A percentile compares a stretch with the other conserved stretches of the same genome.
phyloP scores from a whole-genome alignment of 352 stramenopile species.

The Pythium folliculosum region DNA sequence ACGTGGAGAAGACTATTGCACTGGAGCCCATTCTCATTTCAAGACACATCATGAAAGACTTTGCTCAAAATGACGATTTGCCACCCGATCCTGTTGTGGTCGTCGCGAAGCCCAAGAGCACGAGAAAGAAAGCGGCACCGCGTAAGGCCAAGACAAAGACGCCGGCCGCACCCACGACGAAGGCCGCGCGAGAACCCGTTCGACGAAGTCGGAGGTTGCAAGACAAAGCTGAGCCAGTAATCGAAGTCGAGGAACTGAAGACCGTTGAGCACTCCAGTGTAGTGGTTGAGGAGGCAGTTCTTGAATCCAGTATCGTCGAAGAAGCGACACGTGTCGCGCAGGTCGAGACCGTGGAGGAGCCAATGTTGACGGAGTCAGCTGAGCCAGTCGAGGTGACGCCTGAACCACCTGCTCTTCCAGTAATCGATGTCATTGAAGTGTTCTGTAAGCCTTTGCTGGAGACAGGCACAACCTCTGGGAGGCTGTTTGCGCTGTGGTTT shows the following conservation, averaged over 20 bases:
- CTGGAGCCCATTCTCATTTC: background rate
- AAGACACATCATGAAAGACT: constrained; percentile 11
- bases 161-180: background rate
- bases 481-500: constrained; percentile 31
- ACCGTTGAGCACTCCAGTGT: background rate
- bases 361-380: background rate
- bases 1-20: background rate
- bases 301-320: background rate
- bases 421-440: constrained; percentile 12
- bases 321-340: no score
- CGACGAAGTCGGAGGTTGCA: constrained; percentile 16
- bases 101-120: background rate
- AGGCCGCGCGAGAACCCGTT: background rate
- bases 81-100: background rate
- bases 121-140: background rate
- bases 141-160: background rate
- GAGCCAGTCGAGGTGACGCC: background rate
- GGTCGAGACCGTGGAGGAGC: background rate
- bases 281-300: no score
- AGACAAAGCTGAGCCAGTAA: background rate
- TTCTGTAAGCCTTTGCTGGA: constrained; percentile 23
- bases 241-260: background rate
- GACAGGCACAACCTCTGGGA: constrained; percentile 22
- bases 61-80: constrained; percentile 1
- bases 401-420: background rate